phyloP scores from a whole-genome alignment of 1,284 basidiomycete species.

The Athelia sp. region DNA sequence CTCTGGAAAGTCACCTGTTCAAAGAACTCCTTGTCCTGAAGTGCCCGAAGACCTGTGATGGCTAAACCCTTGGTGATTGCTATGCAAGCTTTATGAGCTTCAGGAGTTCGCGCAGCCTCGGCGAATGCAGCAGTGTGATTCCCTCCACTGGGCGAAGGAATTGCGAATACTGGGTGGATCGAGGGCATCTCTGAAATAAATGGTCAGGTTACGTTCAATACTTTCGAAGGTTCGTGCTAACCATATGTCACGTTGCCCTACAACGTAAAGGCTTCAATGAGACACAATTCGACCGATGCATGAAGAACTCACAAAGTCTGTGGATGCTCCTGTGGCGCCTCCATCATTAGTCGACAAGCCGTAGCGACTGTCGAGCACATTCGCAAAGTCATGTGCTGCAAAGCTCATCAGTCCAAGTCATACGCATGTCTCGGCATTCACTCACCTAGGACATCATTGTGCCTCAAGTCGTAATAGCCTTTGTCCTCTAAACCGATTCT shows the following conservation, averaged over 20 bases:
- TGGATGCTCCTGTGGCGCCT: constrained; percentile 44
- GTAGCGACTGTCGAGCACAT: constrained; percentile 28
- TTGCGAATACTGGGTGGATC: constrained; percentile 62
- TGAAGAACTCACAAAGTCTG: constrained; percentile 46
- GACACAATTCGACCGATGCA: constrained; percentile 1
- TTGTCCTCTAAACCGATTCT: constrained; percentile 33
- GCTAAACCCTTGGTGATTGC: constrained; percentile 57
- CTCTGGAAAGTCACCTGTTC: constrained; percentile 35
- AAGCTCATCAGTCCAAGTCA: background rate
- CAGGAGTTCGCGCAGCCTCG: constrained; percentile 48
- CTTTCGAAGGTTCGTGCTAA: constrained; percentile 21
- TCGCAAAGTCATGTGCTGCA: constrained; percentile 41
- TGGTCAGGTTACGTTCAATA: constrained; percentile 8
- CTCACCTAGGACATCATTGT: constrained; percentile 57
- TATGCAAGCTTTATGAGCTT: constrained; percentile 60
- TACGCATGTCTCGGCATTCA: constrained; percentile 4
- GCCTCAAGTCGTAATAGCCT: constrained; percentile 53
- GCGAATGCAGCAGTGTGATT: constrained; percentile 70
- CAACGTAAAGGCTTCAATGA: constrained; percentile 10
- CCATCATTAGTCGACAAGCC: constrained; percentile 7
- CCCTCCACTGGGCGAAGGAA: constrained; percentile 59
- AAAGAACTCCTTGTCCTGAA: constrained; percentile 56
- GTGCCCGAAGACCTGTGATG: constrained; percentile 49
- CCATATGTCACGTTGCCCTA: constrained; percentile 70
- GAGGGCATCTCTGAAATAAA: constrained; percentile 49